Conservation (phyloP, 805 yeast species). For the Cyberlindnera japonica region DNA sequence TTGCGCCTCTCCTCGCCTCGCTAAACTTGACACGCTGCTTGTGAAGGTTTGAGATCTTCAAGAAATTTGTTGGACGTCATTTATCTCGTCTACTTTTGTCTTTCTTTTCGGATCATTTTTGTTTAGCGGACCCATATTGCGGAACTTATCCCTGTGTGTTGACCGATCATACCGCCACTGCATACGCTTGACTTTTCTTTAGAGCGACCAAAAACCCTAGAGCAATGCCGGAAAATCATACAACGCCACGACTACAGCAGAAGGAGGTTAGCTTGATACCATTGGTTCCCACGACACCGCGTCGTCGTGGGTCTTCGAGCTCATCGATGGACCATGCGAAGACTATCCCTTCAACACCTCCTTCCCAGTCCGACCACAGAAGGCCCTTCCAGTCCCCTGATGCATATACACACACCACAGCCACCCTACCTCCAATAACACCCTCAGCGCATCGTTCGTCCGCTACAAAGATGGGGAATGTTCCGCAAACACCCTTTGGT, state of each 20-base stretch:
- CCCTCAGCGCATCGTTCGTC: conserved; percentile 15
- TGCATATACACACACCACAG: conserved; percentile 14
- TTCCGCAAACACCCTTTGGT: conserved; percentile 24
- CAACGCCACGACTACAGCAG: not conserved
- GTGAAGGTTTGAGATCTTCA: no score
- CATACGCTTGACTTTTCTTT: no score
- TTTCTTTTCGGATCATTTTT: no score
- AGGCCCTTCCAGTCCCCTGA: conserved; percentile 19
- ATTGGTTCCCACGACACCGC: conserved; percentile 15
- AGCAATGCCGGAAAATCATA: not conserved
- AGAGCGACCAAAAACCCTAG: no score
- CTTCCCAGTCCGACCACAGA: conserved; percentile 5
- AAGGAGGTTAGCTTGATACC: not conserved
- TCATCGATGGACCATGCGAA: conserved; percentile 2
- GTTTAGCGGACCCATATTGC: no score
- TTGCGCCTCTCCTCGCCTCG: not conserved
- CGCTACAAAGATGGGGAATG: conserved; percentile 19
- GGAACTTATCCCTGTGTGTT: no score
- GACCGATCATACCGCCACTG: no score
- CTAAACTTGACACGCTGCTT: no score
- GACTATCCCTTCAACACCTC: conserved; percentile 24
- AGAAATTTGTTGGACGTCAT: no score
- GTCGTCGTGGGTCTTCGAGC: not conserved
- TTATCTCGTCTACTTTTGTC: no score
- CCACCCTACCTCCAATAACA: conserved; percentile 21